Evolutionary conservation across 2,329 filamentous ascomycete species (phyloP).

Genomic region (Paradendryphiella salina): DNA sequence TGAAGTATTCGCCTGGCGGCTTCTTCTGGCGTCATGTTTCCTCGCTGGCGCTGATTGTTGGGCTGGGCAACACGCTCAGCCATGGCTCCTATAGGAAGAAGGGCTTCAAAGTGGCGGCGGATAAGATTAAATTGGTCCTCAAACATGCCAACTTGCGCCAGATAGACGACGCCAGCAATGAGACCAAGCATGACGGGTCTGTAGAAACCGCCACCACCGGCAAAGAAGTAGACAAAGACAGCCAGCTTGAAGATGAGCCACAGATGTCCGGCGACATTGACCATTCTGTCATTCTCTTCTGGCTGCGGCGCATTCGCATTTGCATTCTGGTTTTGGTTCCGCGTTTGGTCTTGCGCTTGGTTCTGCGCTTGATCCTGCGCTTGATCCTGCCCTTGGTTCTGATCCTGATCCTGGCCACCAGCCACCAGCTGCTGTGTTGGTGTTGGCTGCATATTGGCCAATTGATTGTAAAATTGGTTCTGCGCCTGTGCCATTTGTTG

Average conservation of each 20-base stretch:
- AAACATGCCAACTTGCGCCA: conserved; percentile 49
- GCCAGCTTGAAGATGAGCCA: conserved; percentile 64
- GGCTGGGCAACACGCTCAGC: conserved; percentile 24
- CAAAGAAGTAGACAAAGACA: conserved; percentile 63
- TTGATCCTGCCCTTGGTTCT: conserved; percentile 20
- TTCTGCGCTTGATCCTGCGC: conserved; percentile 16
- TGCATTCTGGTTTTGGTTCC: conserved; percentile 11
- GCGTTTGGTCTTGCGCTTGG: no score
- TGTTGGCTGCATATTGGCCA: conserved; percentile 23
- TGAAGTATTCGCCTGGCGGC: conserved; percentile 48
- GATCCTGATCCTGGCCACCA: conserved; percentile 16
- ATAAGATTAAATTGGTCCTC: conserved; percentile 46
- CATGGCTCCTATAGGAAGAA: conserved; percentile 39
- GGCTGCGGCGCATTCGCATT: conserved; percentile 17
- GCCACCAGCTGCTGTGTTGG: conserved; percentile 22
- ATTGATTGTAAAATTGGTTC: conserved; percentile 22
- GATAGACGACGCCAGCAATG: conserved; percentile 48
- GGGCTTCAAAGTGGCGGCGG: conserved; percentile 51
- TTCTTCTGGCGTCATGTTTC: conserved; percentile 47
- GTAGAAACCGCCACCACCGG: conserved; percentile 50
- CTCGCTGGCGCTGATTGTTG: conserved; percentile 11
- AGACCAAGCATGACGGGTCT: conserved; percentile 47
- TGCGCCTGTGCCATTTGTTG: conserved; percentile 36
- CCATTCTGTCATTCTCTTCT: conserved; percentile 32
- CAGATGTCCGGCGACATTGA: conserved; percentile 45